phyloP scores from a whole-genome alignment of 2,329 filamentous ascomycete species.

The Teratosphaeria nubilosa region DNA sequence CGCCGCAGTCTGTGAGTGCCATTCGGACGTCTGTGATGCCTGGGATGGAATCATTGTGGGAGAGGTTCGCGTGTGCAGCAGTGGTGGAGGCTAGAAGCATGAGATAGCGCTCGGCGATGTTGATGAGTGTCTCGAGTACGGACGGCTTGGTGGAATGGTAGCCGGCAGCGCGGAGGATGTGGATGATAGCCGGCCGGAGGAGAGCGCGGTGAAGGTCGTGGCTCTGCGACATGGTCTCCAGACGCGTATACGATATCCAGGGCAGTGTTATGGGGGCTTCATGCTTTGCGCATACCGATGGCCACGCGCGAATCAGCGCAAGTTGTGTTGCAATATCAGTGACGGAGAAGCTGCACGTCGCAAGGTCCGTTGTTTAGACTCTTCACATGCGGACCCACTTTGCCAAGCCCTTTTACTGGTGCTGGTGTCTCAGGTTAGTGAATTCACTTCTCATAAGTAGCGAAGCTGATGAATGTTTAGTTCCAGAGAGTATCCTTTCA shows the following conservation, averaged over 20 bases:
- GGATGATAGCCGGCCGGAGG: conserved; percentile 75
- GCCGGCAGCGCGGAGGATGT: conserved; percentile 83
- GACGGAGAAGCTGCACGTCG: neutral
- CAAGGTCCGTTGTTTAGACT: neutral
- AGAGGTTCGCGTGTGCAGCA: conserved; percentile 59
- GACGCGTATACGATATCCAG: neutral
- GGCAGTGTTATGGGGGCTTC: neutral
- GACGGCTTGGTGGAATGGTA: conserved; percentile 75
- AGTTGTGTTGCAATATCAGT: neutral
- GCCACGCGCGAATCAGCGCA: neutral
- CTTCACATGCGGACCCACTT: neutral
- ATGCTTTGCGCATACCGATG: neutral
- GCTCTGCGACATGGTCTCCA: conserved; percentile 15
- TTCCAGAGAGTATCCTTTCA: neutral
- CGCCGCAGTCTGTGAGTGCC: conserved; percentile 72
- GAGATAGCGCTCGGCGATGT: conserved; percentile 75
- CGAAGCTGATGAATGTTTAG: too few species aligned
- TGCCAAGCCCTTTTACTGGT: neutral
- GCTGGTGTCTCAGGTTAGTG: neutral
- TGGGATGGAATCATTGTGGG: conserved; percentile 54
- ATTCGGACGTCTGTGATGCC: conserved; percentile 71
- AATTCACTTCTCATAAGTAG: too few species aligned
- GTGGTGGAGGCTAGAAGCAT: conserved; percentile 62
- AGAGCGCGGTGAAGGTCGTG: conserved; percentile 58
- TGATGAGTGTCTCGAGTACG: conserved; percentile 78